Percentiles rank a stretch among this genome's conserved stretches.
phyloP scores from a whole-genome alignment of 2,329 filamentous ascomycete species.

The Epichloe sp. region DNA sequence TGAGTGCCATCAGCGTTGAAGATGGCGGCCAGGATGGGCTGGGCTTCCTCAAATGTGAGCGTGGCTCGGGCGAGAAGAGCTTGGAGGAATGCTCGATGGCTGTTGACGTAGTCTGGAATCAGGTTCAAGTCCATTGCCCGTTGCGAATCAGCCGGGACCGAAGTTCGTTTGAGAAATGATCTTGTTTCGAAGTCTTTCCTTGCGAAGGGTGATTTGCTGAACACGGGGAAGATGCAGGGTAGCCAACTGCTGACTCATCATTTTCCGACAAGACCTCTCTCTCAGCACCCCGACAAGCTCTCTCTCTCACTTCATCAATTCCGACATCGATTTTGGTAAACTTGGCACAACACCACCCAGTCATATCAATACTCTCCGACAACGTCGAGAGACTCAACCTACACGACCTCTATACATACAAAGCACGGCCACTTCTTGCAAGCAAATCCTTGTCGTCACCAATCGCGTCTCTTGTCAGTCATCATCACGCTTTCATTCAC shows the following conservation, averaged over 20 bases:
- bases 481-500: not conserved
- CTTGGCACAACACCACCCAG: too few species aligned
- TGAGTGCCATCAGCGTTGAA: slow-evolving; percentile 38
- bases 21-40: slow-evolving; percentile 64
- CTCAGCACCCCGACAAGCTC: too few species aligned
- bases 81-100: slow-evolving; percentile 81
- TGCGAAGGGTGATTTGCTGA: too few species aligned
- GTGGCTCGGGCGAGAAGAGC: slow-evolving; percentile 68
- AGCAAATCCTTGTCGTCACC: too few species aligned
- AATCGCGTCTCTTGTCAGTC: not conserved
- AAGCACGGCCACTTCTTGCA: not conserved
- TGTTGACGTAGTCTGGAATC: slow-evolving; percentile 36
- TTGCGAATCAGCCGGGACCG: not conserved
- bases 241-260: too few species aligned
- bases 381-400: too few species aligned
- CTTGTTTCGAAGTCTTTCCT: not conserved
- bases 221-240: too few species aligned
- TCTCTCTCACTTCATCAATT: too few species aligned
- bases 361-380: too few species aligned
- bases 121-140: slow-evolving; percentile 16
- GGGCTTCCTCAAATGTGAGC: slow-evolving; percentile 62
- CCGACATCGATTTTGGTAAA: too few species aligned
- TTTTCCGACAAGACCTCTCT: too few species aligned
- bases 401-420: too few species aligned
- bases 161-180: not conserved